A percentile compares a stretch with the other conserved stretches of the same genome.
phyloP scores from a whole-genome alignment of 495 filamentous ascomycete genomes.

The Penicillium paxilli region DNA sequence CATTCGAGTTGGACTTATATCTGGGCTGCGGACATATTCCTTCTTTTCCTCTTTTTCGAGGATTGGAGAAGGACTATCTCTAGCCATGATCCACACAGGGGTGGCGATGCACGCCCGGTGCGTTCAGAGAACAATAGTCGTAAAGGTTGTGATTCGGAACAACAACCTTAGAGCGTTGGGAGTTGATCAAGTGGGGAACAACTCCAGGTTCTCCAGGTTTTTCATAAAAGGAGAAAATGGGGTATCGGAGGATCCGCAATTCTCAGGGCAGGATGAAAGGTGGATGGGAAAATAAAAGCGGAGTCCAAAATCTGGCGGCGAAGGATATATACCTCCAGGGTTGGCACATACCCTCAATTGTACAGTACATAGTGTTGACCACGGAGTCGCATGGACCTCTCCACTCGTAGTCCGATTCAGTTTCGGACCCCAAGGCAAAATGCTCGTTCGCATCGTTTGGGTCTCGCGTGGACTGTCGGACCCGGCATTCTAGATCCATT shows the following conservation, averaged over 20 bases:
- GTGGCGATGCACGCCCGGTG: neutral
- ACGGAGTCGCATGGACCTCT: neutral
- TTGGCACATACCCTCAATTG: neutral
- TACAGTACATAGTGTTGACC: too few species aligned
- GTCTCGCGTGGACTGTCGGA: neutral
- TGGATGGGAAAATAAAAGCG: too few species aligned
- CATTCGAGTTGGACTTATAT: constrained; percentile 9
- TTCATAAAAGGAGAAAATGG: too few species aligned
- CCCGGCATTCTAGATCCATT: neutral
- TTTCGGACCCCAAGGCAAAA: neutral
- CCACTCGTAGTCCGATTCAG: neutral
- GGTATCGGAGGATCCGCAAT: too few species aligned
- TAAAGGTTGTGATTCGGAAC: neutral
- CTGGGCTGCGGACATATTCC: neutral
- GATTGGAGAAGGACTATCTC: neutral
- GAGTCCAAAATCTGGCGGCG: too few species aligned
- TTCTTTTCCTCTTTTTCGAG: neutral
- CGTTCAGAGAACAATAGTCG: neutral
- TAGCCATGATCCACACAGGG: neutral
- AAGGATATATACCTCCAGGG: too few species aligned
- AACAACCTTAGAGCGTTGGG: neutral
- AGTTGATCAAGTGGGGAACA: neutral
- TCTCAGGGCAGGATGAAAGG: too few species aligned
- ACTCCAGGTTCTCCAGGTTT: too few species aligned
- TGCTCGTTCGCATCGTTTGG: neutral